These are phyloP conservation scores for Trypanosoma caninum DNA, from an alignment of 208 protist species.

Conservation along the genomic window DNA sequence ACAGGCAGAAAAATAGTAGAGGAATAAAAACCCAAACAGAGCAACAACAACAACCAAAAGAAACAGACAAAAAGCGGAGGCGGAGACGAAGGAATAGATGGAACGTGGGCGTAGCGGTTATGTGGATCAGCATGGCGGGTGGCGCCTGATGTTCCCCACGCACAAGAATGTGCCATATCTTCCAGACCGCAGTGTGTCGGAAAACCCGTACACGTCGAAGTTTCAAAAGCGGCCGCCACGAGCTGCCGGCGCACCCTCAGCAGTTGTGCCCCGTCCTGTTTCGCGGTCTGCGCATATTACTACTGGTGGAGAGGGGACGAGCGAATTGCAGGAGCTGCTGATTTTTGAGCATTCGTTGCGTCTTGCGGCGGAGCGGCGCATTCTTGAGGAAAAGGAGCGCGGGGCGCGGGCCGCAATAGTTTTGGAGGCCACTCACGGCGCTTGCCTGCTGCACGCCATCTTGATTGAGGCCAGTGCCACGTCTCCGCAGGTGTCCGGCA, in stretches of 20 bases:
- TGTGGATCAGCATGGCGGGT: too few relatives aligned
- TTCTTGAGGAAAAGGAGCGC: slow-evolving; percentile 17
- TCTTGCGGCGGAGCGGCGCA: slow-evolving; percentile 17
- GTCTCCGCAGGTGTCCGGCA: background rate
- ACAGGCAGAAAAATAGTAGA: too few relatives aligned
- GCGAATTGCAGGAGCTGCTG: slow-evolving; percentile 7
- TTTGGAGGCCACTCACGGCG: slow-evolving; percentile 24
- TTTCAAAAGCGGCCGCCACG: background rate
- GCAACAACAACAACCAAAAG: too few relatives aligned
- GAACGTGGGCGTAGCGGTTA: too few relatives aligned
- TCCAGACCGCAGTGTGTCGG: too few relatives aligned
- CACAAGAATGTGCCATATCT: too few relatives aligned
- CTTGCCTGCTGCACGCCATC: slow-evolving; percentile 22
- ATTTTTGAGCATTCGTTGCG: slow-evolving; percentile 9
- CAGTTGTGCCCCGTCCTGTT: background rate
- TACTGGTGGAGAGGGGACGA: background rate
- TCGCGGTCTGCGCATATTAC: too few relatives aligned
- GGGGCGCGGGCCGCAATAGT: slow-evolving; percentile 12
- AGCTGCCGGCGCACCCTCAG: background rate
- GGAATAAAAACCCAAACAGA: too few relatives aligned
- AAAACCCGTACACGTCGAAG: slow-evolving; percentile 11
- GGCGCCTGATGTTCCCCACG: too few relatives aligned
- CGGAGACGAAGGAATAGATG: too few relatives aligned
- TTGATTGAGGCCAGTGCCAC: slow-evolving; percentile 8
- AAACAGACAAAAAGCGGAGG: too few relatives aligned